Base-by-base conservation (phyloP, 495 filamentous ascomycete species). In the Penicillium arizonense region DNA sequence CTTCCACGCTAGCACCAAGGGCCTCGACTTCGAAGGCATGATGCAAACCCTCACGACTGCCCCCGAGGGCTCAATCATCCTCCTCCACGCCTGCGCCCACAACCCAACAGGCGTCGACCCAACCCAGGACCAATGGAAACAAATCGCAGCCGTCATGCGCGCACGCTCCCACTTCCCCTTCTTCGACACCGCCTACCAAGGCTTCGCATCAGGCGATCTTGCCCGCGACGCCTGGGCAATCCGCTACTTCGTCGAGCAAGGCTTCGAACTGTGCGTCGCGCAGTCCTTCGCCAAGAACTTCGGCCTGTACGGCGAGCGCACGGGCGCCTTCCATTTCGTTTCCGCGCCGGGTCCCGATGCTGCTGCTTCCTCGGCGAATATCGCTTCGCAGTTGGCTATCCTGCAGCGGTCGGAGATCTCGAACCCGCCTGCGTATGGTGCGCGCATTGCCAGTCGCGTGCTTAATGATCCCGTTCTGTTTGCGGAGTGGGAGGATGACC, bases 281-380 rank as follows among this genome's bases (percentile, higher is more conserved):
- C 93, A 99, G 77, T 93, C 88, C 20, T 99, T 96, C 69, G 92
- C 94, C 55, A 98, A 99, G 82, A 99, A 99, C 81, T 96, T 99
- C 64, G 94, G 94, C 53, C 81, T 99, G 18, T 99, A 99, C 69
- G 93, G 93, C 56, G 87, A 99, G 79, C 89, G 94, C 57, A 91
- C 90, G 4, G 94, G 94, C 32, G 92, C 89, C 62, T 99, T 97
- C 86, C 94, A 99, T 70, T 94, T 90, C 64, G 86, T 99, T 40
- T 87, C 91, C 1, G 73, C 85, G 0, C 86, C 93, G 0, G 79
- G 83, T 0, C 43, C 85, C 4, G 84, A 89, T 36, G 87, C 89
- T 1, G 52, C 74, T n/a, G 82, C 77, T 10, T 80, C 82, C 34
- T 80, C 70, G 47, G 76, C 86, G 50, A 49, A 75, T 26, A 84